Conservation (phyloP, 225 moss, liverwort and hornwort genomes). For the Climacium dendroides region DNA sequence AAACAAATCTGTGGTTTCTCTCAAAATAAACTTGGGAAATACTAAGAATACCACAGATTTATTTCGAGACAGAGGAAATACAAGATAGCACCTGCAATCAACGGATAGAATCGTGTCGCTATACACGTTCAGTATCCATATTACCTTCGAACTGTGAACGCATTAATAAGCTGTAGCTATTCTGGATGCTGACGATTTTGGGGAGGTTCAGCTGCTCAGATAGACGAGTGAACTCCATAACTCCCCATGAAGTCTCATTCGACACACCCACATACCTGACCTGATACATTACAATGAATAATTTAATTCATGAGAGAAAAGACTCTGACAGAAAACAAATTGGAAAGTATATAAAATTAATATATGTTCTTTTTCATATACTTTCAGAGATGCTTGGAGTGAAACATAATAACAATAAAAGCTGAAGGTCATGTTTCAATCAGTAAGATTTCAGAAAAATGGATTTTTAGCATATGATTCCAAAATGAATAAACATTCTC, state of each 20-base stretch:
- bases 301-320: not conserved
- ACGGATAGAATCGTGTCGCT: not conserved
- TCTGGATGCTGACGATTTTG: constrained; percentile 91
- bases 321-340: not conserved
- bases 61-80: no score
- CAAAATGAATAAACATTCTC: not conserved
- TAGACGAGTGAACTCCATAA: constrained; percentile 66
- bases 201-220: constrained; percentile 62
- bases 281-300: constrained; percentile 14
- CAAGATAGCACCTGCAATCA: not conserved
- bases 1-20: no score
- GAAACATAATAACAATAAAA: not conserved
- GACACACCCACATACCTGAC: constrained; percentile 87
- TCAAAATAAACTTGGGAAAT: no score
- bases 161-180: constrained; percentile 46
- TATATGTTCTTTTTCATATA: no score
- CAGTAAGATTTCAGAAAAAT: not conserved
- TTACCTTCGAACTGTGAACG: constrained; percentile 61
- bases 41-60: no score
- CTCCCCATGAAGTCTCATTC: constrained; percentile 85
- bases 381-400: no score
- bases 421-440: not conserved
- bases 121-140: not conserved
- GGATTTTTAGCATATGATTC: not conserved
- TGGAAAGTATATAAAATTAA: not conserved